Conservation (phyloP, 2,329 filamentous ascomycete species). For the Clarireedia sp. region DNA sequence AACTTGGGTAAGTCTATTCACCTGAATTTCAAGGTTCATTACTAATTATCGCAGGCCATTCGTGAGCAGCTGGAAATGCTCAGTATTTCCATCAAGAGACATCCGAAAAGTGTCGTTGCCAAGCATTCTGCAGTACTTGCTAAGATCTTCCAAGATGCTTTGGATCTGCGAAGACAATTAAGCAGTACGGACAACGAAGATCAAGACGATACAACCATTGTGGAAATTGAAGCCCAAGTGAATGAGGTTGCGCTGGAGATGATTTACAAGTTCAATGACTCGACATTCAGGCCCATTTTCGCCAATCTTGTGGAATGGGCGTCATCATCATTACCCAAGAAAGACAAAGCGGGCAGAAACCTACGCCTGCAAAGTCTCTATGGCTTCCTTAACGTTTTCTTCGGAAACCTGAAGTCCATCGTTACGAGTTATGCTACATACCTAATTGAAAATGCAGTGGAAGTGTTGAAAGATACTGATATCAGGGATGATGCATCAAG, state of each 20-base stretch:
- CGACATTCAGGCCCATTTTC: conserved; percentile 87
- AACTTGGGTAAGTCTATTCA: conserved; percentile 44
- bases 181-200: conserved; percentile 36
- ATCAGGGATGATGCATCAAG: conserved; percentile 41
- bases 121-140: conserved; percentile 68
- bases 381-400: conserved; percentile 72
- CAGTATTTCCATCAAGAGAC: conserved; percentile 63
- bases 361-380: conserved; percentile 70
- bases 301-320: conserved; percentile 79
- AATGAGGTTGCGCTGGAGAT: conserved; percentile 75
- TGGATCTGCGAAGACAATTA: conserved; percentile 59
- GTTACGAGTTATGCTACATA: conserved; percentile 89
- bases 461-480: conserved; percentile 46
- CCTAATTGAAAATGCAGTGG: conserved; percentile 66
- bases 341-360: conserved; percentile 48
- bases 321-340: conserved; percentile 50
- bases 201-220: conserved; percentile 40
- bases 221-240: conserved; percentile 54
- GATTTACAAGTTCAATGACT: conserved; percentile 95
- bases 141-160: conserved; percentile 48
- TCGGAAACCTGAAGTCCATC: conserved; percentile 81
- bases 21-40: background rate
- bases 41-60: conserved; percentile 43
- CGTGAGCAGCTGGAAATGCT: conserved; percentile 64
- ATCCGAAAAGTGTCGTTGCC: conserved; percentile 69